A percentile compares a stretch with the other conserved stretches of the same genome.
These are phyloP conservation scores for Skeletonema tropicum DNA, from an alignment of 108 stramenopile genomes.

Conservation along the genomic window DNA sequence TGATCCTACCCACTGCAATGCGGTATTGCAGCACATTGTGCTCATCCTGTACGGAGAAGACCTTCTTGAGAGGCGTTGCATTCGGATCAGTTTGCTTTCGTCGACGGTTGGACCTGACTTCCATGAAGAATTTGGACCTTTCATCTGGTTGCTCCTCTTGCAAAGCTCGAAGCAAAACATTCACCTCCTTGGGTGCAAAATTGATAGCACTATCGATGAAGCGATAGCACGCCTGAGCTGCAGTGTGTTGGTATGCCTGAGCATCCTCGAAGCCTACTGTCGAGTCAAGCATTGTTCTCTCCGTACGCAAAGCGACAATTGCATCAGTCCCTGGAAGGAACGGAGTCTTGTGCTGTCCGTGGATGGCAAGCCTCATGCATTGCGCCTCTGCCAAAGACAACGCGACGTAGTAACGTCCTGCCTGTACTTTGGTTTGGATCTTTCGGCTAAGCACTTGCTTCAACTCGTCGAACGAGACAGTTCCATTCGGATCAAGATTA, in stretches of 20 bases:
- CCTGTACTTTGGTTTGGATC: conserved; percentile 88
- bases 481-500: conserved; percentile 69
- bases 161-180: conserved; percentile 89
- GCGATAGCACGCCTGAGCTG: conserved; percentile 92
- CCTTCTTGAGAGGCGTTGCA: conserved; percentile 89
- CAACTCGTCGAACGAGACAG: conserved; percentile 86
- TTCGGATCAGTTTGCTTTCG: conserved; percentile 93
- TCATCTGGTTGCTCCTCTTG: conserved; percentile 88
- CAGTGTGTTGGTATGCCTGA: conserved; percentile 86
- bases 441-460: conserved; percentile 87
- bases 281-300: conserved; percentile 79
- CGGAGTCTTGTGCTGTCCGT: conserved; percentile 74
- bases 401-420: conserved; percentile 94
- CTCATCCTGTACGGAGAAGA: conserved; percentile 95
- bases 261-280: conserved; percentile 85
- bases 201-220: conserved; percentile 95
- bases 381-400: conserved; percentile 96
- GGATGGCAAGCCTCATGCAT: conserved; percentile 92
- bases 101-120: conserved; percentile 93
- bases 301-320: conserved; percentile 80
- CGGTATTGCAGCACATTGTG: conserved; percentile 94
- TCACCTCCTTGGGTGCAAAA: conserved; percentile 89
- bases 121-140: conserved; percentile 92
- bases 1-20: conserved; percentile 92
- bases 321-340: conserved; percentile 84